Base-by-base conservation (phyloP, 148 eudicot species). In the Dianthus caryophyllus region DNA sequence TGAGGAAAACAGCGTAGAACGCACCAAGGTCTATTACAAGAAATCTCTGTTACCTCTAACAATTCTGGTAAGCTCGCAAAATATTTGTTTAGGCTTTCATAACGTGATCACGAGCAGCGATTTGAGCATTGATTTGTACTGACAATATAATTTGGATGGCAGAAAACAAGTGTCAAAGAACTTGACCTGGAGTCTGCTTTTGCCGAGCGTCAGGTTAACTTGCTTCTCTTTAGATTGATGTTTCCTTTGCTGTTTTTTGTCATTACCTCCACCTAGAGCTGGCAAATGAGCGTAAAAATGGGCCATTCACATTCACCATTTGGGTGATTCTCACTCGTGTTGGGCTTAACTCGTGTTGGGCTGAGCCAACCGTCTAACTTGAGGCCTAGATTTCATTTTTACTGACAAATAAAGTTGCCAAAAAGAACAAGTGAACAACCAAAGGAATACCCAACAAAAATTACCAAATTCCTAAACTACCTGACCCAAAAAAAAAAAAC, bases 171-270 rank as follows among this genome's bases (percentile, higher is more conserved):
- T 50, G 84, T 86, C 53, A 85, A 84, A 72, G 99, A 90, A 71
- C 97, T 94, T 56, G 97, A 94, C 68, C 73, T 94, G 87, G 97
- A 90, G 77, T 78, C 97, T 74, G 99, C 97, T 74, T 79, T 84
- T 54, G 89, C 96, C 73, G 99, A 94, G 79, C 96, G 97, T 60
- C 84, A 85, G 99, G 99, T 94, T 79, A 20, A 16, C 54, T 54
- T 25, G 25, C 64, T 54, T 68, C 48, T 66, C 63, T 51, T 41
- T 12, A 17, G 14, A 43, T 54, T 72, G 38, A 9, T n/a, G 36
- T 43, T 55, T 5, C 2, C 10, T 26, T 48, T 55, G 18, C 10
- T 22, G 52, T 33, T 20, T 9, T 10, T 18, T 62, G 7, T 15
- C 21, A 2, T 51, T 8, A 8, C 9, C 22, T 4, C 25, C 25